Evolutionary conservation across 768 basidiomycete genomes (phyloP).

Genomic region (Phlebiopsis gigantea): DNA sequence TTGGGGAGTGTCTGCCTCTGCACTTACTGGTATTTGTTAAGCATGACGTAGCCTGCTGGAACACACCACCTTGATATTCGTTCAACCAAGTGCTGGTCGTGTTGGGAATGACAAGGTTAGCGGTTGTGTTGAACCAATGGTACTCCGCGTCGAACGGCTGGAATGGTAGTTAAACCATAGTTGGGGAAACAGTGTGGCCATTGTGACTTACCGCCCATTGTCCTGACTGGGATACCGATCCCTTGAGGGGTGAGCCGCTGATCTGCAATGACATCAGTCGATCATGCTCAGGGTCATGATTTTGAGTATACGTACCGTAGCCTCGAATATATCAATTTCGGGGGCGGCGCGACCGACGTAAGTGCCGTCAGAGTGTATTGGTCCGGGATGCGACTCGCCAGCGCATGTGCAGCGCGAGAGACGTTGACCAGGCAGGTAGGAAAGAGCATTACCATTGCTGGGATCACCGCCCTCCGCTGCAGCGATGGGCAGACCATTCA

Average conservation of each 20-base stretch:
- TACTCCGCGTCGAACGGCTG: conserved; percentile 79
- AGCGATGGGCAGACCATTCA: conserved; percentile 61
- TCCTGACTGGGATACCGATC: conserved; percentile 78
- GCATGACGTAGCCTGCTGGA: conserved; percentile 67
- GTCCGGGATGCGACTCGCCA: conserved; percentile 82
- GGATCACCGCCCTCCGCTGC: conserved; percentile 57
- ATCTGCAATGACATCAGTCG: conserved; percentile 16
- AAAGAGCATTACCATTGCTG: conserved; percentile 37
- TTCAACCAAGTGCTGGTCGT: conserved; percentile 47
- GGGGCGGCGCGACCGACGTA: conserved; percentile 81
- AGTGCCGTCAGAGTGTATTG: conserved; percentile 63
- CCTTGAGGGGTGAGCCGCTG: conserved; percentile 36
- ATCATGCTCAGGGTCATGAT: background rate
- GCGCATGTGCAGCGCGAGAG: conserved; percentile 84
- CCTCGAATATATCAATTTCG: conserved; percentile 90
- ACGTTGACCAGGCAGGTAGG: conserved; percentile 79
- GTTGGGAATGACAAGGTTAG: conserved; percentile 56
- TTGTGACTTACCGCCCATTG: conserved; percentile 60
- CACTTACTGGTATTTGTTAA: conserved; percentile 31
- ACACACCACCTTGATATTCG: conserved; percentile 67
- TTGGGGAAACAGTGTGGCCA: conserved; percentile 22
- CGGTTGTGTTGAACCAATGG: conserved; percentile 59
- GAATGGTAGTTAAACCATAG: conserved; percentile 40
- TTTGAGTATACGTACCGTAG: conserved; percentile 47
- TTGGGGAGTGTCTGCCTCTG: background rate